Conservation (phyloP, 208 protist species). For the Trypanosoma conorhini region DNA sequence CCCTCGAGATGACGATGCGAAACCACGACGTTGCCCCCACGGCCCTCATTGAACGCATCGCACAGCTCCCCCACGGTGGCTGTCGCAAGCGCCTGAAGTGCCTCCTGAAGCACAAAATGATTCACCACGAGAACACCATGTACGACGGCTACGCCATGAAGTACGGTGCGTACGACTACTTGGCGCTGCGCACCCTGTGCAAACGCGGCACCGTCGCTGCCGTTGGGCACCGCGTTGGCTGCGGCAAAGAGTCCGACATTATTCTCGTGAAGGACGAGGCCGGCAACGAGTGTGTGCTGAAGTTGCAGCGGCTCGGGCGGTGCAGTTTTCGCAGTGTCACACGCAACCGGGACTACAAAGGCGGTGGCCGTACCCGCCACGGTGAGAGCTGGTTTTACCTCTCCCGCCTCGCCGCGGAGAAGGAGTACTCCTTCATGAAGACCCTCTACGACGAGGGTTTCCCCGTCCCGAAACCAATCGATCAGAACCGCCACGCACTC, state of each 20-base stretch:
- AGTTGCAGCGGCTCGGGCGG: conserved; percentile 97
- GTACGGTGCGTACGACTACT: conserved; percentile 99
- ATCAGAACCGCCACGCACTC: conserved; percentile 98
- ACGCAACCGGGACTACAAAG: conserved; percentile 98
- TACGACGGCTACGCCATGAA: conserved; percentile 99
- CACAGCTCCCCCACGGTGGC: conserved; percentile 94
- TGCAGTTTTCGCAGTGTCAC: conserved; percentile 97
- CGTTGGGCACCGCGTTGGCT: conserved; percentile 97
- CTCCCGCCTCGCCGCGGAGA: conserved; percentile 96
- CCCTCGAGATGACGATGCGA: conserved; percentile 98
- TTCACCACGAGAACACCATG: conserved; percentile 94
- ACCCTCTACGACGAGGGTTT: conserved; percentile 96
- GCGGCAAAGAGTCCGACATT: conserved; percentile 99
- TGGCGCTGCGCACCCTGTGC: conserved; percentile 96
- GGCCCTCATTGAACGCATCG: conserved; percentile 94
- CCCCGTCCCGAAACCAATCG: conserved; percentile 95
- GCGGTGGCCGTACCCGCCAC: conserved; percentile 72
- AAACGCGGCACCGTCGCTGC: conserved; percentile 88
- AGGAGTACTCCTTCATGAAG: conserved; percentile 99
- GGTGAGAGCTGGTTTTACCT: conserved; percentile 98
- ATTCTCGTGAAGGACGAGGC: conserved; percentile 90
- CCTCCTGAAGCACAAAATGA: conserved; percentile 94
- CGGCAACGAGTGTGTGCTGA: conserved; percentile 89
- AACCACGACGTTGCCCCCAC: conserved; percentile 99
- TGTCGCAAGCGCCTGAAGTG: conserved; percentile 87